Base-by-base conservation (phyloP, 768 basidiomycete genomes). In the Lyophyllum decastes region DNA sequence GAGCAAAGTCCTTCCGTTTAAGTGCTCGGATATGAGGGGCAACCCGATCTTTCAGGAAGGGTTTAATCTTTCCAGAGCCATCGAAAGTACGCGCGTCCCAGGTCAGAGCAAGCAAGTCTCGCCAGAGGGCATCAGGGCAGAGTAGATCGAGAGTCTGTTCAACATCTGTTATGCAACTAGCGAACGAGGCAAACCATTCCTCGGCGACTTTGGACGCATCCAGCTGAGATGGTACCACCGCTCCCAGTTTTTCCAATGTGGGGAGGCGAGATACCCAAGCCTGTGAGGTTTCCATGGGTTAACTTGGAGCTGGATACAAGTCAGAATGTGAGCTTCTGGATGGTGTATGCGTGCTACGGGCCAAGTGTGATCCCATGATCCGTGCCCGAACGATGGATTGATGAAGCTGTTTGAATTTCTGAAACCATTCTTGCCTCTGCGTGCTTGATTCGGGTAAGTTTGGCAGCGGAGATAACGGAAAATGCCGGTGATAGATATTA, bases 101-200 rank as follows among this genome's bases (percentile, higher is more conserved):
- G 17, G 56, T 57, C 19, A 57, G 30, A 45, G 56, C 56, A 8
- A 57, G 49, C 19, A 57, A 26, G 30, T 57, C 56, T 44, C 56
- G n/a, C 56, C 56, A 57, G 54, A 68, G 71, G 25, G 63, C 54
- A 52, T 76, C 76, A 1, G 68, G 62, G 60, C 74, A 54, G 46
- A 80, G 66, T 12, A 76, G 64, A 8, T 64, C 63, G n/a, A 74
- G 56, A 35, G 83, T 65, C 14, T 69, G 68, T 22, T 71, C 65
- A 17, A 73, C 69, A 41, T 78, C 68, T 54, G 70, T 70, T 12
- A 46, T 46, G 21, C 45, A 21, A 21, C 45, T 46, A 19, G 68
- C 60, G 62, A 84, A 80, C 6, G 69, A 63, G n/a, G 62, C 40
- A 52, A 82, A 71, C 83, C 83, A 84, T 41, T 62, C 66, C 12